Evolutionary conservation across 208 protist species (phyloP).

Genomic region (Acanthamoeba lenticulata): DNA sequence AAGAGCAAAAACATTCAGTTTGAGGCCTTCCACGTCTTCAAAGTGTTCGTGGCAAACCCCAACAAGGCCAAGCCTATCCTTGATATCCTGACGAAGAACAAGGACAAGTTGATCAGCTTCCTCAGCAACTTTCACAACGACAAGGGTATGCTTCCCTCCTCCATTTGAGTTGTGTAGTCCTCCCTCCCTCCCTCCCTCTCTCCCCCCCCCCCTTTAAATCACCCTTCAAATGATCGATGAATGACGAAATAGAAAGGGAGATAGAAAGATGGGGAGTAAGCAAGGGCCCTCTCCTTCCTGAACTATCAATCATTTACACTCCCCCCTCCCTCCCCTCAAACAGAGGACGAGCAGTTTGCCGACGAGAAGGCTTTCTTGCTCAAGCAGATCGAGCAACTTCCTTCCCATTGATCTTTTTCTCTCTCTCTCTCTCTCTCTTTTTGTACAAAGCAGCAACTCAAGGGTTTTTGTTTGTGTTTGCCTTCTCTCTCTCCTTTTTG

Average conservation of each 20-base stretch:
- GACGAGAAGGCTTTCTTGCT: conserved; percentile 59
- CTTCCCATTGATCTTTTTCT: too few relatives aligned
- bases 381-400: conserved; percentile 60
- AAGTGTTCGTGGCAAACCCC: conserved; percentile 95
- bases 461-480: too few relatives aligned
- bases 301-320: too few relatives aligned
- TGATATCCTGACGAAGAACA: conserved; percentile 92
- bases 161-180: too few relatives aligned
- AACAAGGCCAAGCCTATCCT: conserved; percentile 90
- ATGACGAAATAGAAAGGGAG: too few relatives aligned
- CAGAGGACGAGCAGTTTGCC: conserved; percentile 63
- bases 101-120: conserved; percentile 87
- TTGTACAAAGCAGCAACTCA: too few relatives aligned
- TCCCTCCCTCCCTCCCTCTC: background rate
- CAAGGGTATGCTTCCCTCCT: background rate
- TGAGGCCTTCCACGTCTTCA: conserved; percentile 96
- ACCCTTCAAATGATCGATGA: background rate
- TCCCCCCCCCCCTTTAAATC: background rate
- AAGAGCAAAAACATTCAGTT: conserved; percentile 91
- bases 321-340: background rate
- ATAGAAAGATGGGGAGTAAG: too few relatives aligned
- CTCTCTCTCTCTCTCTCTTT: too few relatives aligned
- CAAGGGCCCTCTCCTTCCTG: too few relatives aligned
- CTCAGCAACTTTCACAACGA: conserved; percentile 64
- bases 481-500: too few relatives aligned